Evolutionary conservation across 2,329 filamentous ascomycete species (phyloP).

Genomic region (Blastomyces emzantsi): DNA sequence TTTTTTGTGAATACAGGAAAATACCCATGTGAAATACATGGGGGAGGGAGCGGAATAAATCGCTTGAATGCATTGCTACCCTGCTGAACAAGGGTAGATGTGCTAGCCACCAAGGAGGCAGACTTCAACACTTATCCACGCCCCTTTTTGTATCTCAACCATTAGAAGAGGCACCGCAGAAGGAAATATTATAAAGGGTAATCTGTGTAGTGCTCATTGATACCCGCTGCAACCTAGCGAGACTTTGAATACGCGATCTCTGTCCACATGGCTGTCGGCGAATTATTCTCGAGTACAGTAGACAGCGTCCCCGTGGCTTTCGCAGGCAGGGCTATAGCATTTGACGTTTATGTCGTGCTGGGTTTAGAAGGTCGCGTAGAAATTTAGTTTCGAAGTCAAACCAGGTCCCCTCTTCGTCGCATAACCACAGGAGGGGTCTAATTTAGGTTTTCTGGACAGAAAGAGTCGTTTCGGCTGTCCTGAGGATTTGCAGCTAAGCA

Average conservation of each 20-base stretch:
- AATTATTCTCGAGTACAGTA: neutral
- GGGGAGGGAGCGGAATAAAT: too few relatives aligned
- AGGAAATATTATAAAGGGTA: neutral
- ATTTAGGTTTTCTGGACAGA: neutral
- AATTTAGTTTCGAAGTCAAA: neutral
- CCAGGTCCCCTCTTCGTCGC: neutral
- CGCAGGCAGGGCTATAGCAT: neutral
- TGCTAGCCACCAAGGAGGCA: neutral
- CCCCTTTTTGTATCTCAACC: too few relatives aligned
- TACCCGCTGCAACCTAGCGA: neutral
- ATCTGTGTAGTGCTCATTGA: neutral
- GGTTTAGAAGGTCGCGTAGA: neutral
- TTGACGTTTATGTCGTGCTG: neutral
- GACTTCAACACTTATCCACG: neutral
- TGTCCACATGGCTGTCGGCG: neutral
- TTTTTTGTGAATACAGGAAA: neutral
- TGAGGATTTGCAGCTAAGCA: neutral
- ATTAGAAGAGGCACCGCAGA: neutral
- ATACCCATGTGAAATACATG: neutral
- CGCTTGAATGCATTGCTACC: neutral
- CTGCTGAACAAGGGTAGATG: neutral
- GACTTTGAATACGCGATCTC: neutral
- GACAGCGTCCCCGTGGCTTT: neutral
- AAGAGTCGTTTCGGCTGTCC: neutral
- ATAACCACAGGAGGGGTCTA: neutral